Conservation (phyloP, 768 basidiomycete genomes). For the Russula foetens region DNA sequence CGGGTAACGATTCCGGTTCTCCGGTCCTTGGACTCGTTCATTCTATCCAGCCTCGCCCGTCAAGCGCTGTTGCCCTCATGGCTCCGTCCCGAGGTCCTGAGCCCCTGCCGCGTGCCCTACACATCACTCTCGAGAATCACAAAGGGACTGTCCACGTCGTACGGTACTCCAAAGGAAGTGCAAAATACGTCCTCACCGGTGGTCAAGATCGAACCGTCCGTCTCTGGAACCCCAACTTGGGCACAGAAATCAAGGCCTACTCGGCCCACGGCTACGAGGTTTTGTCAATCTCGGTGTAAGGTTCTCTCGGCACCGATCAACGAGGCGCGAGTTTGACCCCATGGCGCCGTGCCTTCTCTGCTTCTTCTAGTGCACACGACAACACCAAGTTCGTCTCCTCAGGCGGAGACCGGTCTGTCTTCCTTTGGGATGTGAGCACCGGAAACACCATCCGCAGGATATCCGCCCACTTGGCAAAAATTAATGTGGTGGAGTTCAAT, state of each 20-base stretch:
- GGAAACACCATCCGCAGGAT: slow-evolving; percentile 78
- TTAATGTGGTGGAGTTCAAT: slow-evolving; percentile 87
- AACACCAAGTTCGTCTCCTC: slow-evolving; percentile 92
- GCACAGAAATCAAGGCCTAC: slow-evolving; percentile 87
- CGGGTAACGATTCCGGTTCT: too few relatives aligned
- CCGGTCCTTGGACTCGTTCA: too few relatives aligned
- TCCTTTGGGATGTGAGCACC: slow-evolving; percentile 91
- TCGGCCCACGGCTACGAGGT: slow-evolving; percentile 94
- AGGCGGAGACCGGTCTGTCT: slow-evolving; percentile 89
- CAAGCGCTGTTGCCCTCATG: slow-evolving; percentile 18
- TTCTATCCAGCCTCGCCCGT: too few relatives aligned
- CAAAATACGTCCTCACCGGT: slow-evolving; percentile 88
- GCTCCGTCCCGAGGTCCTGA: slow-evolving; percentile 33
- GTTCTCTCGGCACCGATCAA: neutral
- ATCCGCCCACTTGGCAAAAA: slow-evolving; percentile 84
- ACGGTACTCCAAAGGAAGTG: slow-evolving; percentile 82
- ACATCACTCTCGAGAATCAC: slow-evolving; percentile 56
- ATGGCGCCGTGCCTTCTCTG: too few relatives aligned
- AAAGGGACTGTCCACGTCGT: slow-evolving; percentile 86
- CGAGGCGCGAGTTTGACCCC: too few relatives aligned
- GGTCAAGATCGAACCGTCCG: slow-evolving; percentile 85
- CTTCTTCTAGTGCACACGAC: slow-evolving; percentile 63
- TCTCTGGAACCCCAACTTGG: slow-evolving; percentile 83
- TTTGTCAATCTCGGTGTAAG: slow-evolving; percentile 81
- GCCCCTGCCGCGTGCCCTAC: slow-evolving; percentile 50